A percentile compares a stretch with the other conserved stretches of the same genome.
Conservation (phyloP, 2,329 filamentous ascomycete species). For the Chaetomium globosum region DNA sequence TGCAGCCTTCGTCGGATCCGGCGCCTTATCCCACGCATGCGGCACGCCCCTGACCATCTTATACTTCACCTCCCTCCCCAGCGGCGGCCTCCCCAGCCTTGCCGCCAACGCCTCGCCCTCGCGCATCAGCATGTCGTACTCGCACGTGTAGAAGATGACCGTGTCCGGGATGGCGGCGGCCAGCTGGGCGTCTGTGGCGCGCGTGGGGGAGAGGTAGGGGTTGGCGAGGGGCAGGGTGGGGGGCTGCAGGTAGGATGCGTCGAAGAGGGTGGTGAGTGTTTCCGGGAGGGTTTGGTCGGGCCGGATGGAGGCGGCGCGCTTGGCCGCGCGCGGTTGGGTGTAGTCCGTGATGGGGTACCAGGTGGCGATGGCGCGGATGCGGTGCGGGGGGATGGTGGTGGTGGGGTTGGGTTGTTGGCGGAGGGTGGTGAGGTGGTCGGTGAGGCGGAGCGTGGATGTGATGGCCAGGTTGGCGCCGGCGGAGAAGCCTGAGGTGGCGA, state of each 20-base stretch:
- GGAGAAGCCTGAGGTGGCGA: constrained; percentile 66
- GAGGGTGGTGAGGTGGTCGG: constrained; percentile 42
- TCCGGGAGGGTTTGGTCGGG: constrained; percentile 63
- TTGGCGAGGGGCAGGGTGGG: constrained; percentile 53
- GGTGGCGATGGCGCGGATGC: constrained; percentile 56
- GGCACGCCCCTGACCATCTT: constrained; percentile 60
- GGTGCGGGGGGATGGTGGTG: constrained; percentile 46
- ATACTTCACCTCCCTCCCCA: constrained; percentile 61
- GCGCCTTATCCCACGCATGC: constrained; percentile 69
- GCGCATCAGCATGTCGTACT: constrained; percentile 65
- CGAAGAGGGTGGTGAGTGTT: constrained; percentile 63
- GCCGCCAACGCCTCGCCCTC: constrained; percentile 65
- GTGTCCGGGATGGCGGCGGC: constrained; percentile 52
- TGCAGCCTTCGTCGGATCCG: constrained; percentile 59
- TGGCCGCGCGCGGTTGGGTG: constrained; percentile 58
- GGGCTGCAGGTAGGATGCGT: constrained; percentile 63
- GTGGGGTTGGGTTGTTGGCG: constrained; percentile 45
- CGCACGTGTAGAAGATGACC: constrained; percentile 63
- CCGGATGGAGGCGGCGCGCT: constrained; percentile 55
- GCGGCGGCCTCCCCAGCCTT: constrained; percentile 51
- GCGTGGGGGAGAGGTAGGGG: constrained; percentile 60
- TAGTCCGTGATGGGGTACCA: constrained; percentile 68
- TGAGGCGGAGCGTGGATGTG: constrained; percentile 46
- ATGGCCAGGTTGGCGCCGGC: constrained; percentile 62
- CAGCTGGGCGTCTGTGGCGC: constrained; percentile 58